phyloP scores from a whole-genome alignment of 1,139 yeast genomes.

The Saccharomyces hybrid region DNA sequence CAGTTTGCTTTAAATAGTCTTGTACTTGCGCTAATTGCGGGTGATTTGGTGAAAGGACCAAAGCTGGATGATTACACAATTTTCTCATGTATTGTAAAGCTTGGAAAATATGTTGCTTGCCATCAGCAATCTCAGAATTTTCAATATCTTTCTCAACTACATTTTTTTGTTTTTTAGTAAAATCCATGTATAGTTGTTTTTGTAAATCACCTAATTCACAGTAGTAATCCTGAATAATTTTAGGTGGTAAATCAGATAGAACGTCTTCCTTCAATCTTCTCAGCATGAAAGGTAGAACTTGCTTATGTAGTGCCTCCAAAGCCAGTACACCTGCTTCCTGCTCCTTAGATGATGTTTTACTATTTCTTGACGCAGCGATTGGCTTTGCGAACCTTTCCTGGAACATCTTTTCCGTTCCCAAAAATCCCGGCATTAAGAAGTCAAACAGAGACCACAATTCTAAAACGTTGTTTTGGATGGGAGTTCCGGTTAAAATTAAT shows the following conservation, averaged over 20 bases:
- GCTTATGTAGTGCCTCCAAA: constrained; percentile 90
- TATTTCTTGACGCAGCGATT: constrained; percentile 86
- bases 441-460: constrained; percentile 98
- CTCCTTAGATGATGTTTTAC: constrained; percentile 86
- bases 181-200: constrained; percentile 78
- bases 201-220: constrained; percentile 93
- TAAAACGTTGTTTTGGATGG: constrained; percentile 92
- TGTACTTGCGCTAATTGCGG: constrained; percentile 71
- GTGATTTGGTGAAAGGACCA: constrained; percentile 78
- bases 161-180: constrained; percentile 79
- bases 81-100: constrained; percentile 97
- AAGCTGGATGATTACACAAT: constrained; percentile 92
- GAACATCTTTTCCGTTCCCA: constrained; percentile 91
- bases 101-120: constrained; percentile 91
- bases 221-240: constrained; percentile 95
- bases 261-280: constrained; percentile 97
- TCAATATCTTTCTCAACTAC: constrained; percentile 61
- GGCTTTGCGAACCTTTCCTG: constrained; percentile 96
- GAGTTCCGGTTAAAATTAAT: constrained; percentile 89
- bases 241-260: constrained; percentile 91
- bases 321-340: constrained; percentile 98
- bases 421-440: constrained; percentile 96
- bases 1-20: constrained; percentile 49
- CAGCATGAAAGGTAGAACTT: constrained; percentile 90
- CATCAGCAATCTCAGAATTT: constrained; percentile 37